Evolutionary conservation across 805 yeast species (phyloP).

Genomic region (Candida easanensis): DNA sequence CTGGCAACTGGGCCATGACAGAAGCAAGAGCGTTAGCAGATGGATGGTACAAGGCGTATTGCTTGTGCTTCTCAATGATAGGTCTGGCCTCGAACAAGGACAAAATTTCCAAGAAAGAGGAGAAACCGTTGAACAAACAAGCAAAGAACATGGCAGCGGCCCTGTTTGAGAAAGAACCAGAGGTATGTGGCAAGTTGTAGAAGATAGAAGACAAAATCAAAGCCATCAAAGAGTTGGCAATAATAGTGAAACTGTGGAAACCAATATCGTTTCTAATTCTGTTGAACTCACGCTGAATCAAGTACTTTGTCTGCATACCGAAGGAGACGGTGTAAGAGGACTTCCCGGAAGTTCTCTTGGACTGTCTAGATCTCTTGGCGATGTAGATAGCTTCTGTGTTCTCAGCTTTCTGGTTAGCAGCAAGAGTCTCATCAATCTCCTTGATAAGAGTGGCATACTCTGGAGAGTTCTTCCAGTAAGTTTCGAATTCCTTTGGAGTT

Average conservation of each 20-base stretch:
- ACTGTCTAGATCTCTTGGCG: constrained; percentile 51
- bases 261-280: constrained; percentile 48
- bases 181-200: constrained; percentile 43
- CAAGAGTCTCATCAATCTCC: constrained; percentile 11
- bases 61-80: constrained; percentile 56
- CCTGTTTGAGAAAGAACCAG: constrained; percentile 51
- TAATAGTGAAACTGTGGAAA: constrained; percentile 41
- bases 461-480: constrained; percentile 47
- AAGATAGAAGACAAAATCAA: constrained; percentile 56
- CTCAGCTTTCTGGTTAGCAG: constrained; percentile 28
- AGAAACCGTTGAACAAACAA: constrained; percentile 58
- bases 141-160: constrained; percentile 69
- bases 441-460: constrained; percentile 30
- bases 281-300: constrained; percentile 44
- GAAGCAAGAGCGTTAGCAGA: constrained; percentile 65
- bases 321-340: constrained; percentile 57
- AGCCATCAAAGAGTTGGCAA: constrained; percentile 49
- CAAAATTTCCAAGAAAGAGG: constrained; percentile 55
- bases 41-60: constrained; percentile 57
- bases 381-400: constrained; percentile 35
- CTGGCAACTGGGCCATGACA: constrained; percentile 56
- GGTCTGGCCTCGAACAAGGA: constrained; percentile 37
- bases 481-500: constrained; percentile 50
- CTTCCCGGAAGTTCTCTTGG: constrained; percentile 41
- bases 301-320: constrained; percentile 47